Evolutionary conservation across 768 basidiomycete genomes (phyloP).

Genomic region (Heimioporus sp.): DNA sequence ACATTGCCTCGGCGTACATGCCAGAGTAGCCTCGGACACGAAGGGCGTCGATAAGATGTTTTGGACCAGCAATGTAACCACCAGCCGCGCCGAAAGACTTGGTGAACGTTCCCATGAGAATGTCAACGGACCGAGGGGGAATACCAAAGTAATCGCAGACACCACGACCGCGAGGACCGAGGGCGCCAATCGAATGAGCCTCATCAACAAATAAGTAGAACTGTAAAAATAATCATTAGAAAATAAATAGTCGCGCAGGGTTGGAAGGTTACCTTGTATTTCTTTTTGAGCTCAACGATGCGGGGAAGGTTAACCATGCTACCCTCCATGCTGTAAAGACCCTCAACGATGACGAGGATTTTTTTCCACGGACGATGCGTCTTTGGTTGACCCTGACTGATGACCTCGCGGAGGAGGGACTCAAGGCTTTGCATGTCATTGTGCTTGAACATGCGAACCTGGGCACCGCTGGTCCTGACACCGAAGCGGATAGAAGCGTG

Average conservation of each 20-base stretch:
- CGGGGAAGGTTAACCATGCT: constrained; percentile 82
- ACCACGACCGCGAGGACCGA: constrained; percentile 93
- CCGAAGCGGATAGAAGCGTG: constrained; percentile 96
- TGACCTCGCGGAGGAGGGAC: constrained; percentile 77
- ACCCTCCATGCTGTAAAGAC: constrained; percentile 99
- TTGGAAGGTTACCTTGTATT: constrained; percentile 76
- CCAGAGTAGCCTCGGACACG: constrained; percentile 81
- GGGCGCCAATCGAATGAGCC: constrained; percentile 95
- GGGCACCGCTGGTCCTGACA: constrained; percentile 82
- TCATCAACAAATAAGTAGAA: constrained; percentile 97
- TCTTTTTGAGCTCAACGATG: constrained; percentile 83
- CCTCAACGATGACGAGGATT: constrained; percentile 92
- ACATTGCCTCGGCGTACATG: constrained; percentile 86
- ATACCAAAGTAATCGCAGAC: constrained; percentile 93
- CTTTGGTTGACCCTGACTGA: constrained; percentile 96
- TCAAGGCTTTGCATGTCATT: constrained; percentile 90
- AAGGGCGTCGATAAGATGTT: constrained; percentile 75
- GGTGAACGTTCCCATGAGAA: constrained; percentile 99
- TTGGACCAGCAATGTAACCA: constrained; percentile 89
- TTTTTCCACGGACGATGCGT: constrained; percentile 99
- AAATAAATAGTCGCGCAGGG: neutral
- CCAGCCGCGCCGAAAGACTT: constrained; percentile 93
- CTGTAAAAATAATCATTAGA: constrained; percentile 40
- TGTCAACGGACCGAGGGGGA: constrained; percentile 76
- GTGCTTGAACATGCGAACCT: constrained; percentile 94